Conservation (phyloP, 2,329 filamentous ascomycete species). For the Mariannaea elegans region DNA sequence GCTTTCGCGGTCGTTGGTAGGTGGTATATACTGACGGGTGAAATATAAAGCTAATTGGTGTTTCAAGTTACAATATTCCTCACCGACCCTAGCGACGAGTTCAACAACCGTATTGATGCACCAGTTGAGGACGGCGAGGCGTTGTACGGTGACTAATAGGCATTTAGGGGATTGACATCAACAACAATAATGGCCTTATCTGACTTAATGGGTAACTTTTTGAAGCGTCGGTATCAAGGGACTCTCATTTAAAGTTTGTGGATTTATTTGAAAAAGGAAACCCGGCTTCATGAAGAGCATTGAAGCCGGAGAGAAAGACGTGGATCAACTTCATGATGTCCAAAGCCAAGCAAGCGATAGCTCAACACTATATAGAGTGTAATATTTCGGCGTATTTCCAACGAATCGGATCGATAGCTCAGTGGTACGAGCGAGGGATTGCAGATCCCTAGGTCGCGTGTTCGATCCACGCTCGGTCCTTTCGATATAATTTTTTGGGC, state of each 20-base stretch:
- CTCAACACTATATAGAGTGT: background rate
- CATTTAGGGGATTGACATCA: too few relatives aligned
- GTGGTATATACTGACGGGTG: background rate
- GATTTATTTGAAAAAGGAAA: background rate
- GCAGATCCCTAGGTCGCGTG: constrained; percentile 21
- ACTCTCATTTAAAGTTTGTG: too few relatives aligned
- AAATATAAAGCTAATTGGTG: background rate
- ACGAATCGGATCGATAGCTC: constrained; percentile 21
- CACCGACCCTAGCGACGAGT: constrained; percentile 20
- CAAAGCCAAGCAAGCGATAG: too few relatives aligned
- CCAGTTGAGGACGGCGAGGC: constrained; percentile 17
- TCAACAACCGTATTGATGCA: constrained; percentile 23
- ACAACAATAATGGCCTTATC: too few relatives aligned
- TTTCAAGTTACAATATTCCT: constrained; percentile 19
- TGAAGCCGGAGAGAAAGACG: background rate
- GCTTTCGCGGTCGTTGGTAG: constrained; percentile 16
- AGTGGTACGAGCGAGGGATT: constrained; percentile 21
- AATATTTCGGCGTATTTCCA: background rate
- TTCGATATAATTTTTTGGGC: constrained; percentile 1
- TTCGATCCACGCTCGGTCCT: constrained; percentile 22
- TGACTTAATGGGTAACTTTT: too few relatives aligned
- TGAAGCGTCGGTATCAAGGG: too few relatives aligned
- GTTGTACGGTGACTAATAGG: background rate
- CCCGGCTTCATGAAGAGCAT: background rate
- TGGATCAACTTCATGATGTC: too few relatives aligned